Base-by-base conservation (phyloP, 306 rosid genomes). In the Albizia julibrissin region DNA sequence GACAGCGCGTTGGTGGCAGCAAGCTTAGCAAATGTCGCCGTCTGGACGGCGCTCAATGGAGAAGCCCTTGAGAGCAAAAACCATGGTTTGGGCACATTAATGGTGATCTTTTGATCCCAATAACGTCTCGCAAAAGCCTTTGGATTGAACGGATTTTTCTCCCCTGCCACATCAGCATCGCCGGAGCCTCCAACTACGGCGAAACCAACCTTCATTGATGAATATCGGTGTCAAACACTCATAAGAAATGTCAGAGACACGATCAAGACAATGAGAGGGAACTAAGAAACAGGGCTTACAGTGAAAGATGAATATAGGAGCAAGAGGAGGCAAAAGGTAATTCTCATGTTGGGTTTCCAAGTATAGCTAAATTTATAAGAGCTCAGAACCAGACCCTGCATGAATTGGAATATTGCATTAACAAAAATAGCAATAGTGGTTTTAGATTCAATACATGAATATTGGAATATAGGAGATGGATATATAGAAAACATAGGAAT, bases 41-140 rank as follows among this genome's bases (percentile, higher is more conserved):
- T 71, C 8, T 89, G 92, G 0, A 80, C 58, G 0, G 95, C 93
- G 77, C 44, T 87, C 47, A 95, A 56, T 0, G 98, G 98, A 0
- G 98, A 93, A 0, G 91, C 97, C 83, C 91, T 93, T 5, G 94
- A 84, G 18, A 93, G 81, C 34, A 91, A 82, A 75, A 95, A 93
- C 0, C 81, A 31, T 3, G 98, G 89, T 29, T 86, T 89, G 3
- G 89, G 86, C 1, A 73, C 29, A 39, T 74, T 64, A 86, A 86
- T 95, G 21, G 79, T 71, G 56, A 92, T 81, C 84, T 80, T 91
- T 69, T 79, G 88, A 85, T 85, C 89, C 98, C 98, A 95, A 47
- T 95, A 95, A 4, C 98, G 98, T 33, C 80, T 76, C 71, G 84
- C 81, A 74, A 62, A 88, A 3, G 95, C 94, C 31, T 81, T 91